phyloP scores from a whole-genome alignment of 192 early-diverging fungal species.

The Podila epicladia region DNA sequence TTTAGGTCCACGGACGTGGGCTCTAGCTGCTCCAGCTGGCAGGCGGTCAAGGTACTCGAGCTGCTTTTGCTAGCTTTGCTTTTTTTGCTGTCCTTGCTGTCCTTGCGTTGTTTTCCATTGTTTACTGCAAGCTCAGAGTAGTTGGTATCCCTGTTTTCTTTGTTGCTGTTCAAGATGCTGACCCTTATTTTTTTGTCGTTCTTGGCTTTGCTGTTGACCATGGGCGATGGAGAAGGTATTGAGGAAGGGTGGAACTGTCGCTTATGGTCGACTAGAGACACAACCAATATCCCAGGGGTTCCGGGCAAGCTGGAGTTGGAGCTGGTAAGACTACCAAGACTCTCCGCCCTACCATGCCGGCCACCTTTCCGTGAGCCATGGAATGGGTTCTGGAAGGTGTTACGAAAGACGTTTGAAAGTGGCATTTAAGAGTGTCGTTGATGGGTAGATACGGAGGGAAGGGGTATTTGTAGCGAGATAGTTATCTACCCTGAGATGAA shows the following conservation, averaged over 20 bases:
- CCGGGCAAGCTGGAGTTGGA: background rate
- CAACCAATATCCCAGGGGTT: background rate
- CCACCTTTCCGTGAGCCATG: constrained; percentile 15
- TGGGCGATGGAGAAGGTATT: background rate
- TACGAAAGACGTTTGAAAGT: constrained; percentile 31
- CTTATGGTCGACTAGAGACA: background rate
- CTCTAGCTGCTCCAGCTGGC: too few species aligned
- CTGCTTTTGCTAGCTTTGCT: too few species aligned
- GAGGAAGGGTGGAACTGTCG: background rate
- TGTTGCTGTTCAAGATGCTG: constrained; percentile 5
- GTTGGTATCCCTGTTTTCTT: too few species aligned
- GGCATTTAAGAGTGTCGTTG: constrained; percentile 12
- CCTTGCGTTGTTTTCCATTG: too few species aligned
- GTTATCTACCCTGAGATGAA: too few species aligned
- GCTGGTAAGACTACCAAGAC: background rate
- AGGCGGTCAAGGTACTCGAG: too few species aligned
- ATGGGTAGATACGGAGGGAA: too few species aligned
- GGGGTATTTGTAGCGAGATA: too few species aligned
- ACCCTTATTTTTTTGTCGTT: background rate
- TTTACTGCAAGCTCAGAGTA: too few species aligned
- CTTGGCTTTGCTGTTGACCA: background rate
- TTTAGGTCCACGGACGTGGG: too few species aligned
- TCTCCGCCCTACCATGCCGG: constrained; percentile 2
- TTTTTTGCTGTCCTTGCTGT: too few species aligned
- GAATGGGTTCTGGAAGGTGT: constrained; percentile 18